Conservation (phyloP, 2,329 filamentous ascomycete genomes). For the Pseudogymnoascus sp. region DNA sequence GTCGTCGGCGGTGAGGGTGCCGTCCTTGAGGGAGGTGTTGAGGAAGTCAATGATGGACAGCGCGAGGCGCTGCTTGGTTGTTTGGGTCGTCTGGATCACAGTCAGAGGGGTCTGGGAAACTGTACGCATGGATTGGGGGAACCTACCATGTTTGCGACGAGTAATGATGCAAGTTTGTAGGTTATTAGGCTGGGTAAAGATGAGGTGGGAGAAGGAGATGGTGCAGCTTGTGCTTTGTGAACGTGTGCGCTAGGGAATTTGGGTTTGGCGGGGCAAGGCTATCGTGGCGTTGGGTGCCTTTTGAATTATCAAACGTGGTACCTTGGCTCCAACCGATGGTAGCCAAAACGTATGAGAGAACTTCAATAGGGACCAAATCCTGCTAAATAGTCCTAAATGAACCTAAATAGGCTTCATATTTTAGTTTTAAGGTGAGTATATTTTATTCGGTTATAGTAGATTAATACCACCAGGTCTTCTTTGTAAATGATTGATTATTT, state of each 20-base stretch:
- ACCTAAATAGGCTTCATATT: not conserved
- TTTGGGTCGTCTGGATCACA: conserved; percentile 14
- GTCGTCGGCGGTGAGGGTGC: conserved; percentile 80
- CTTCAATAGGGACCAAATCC: not conserved
- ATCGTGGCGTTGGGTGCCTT: not conserved
- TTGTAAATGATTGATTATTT: not conserved
- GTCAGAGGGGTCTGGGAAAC: not conserved
- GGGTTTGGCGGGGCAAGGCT: conserved; percentile 5
- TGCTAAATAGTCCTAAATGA: not conserved
- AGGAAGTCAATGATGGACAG: conserved; percentile 97
- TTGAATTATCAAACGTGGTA: not conserved
- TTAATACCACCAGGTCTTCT: not conserved
- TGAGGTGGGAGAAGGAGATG: not conserved
- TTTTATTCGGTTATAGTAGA: not conserved
- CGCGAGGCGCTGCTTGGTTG: conserved; percentile 67
- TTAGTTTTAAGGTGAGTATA: not conserved
- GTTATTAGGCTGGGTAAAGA: not conserved
- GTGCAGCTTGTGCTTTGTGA: not conserved
- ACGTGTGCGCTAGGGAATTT: conserved; percentile 4
- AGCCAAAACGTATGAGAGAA: not conserved
- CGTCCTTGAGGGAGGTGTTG: conserved; percentile 72
- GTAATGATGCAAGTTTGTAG: not conserved
- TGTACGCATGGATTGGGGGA: not conserved
- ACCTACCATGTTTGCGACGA: conserved; percentile 12
- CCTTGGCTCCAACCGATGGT: not conserved